Evolutionary conservation across 1,284 basidiomycete genomes (phyloP).

Genomic region (Pseudozyma sp.): DNA sequence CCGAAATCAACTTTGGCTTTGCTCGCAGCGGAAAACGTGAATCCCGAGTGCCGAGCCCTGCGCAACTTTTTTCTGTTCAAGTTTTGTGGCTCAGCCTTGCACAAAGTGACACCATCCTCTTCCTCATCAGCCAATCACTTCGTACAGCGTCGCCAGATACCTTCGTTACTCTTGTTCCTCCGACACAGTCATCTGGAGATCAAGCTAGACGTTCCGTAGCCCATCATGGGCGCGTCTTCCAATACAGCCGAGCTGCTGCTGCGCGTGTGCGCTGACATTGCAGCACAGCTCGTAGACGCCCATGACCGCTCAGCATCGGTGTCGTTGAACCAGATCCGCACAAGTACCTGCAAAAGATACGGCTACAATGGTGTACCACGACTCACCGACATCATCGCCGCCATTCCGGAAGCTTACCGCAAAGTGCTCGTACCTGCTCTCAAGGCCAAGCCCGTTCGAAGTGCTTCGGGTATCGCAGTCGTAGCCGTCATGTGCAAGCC

Average conservation of each 20-base stretch:
- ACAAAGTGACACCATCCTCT: neutral
- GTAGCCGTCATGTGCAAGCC: conserved; percentile 99
- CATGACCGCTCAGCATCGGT: conserved; percentile 77
- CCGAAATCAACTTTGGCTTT: too few species aligned
- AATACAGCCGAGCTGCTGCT: conserved; percentile 87
- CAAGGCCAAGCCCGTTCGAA: conserved; percentile 92
- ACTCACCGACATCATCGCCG: conserved; percentile 96
- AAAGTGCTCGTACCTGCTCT: conserved; percentile 89
- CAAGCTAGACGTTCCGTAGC: neutral
- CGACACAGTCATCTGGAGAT: neutral
- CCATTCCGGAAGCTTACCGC: conserved; percentile 97
- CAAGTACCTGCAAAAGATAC: conserved; percentile 89
- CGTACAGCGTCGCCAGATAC: neutral
- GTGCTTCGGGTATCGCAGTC: conserved; percentile 97
- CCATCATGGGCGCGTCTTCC: conserved; percentile 48
- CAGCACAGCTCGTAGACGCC: conserved; percentile 89
- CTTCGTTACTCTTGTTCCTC: neutral
- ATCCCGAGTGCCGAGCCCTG: conserved; percentile 23
- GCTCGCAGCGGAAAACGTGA: too few species aligned
- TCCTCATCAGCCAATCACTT: too few species aligned
- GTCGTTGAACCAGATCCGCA: conserved; percentile 87
- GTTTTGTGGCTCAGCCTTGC: neutral
- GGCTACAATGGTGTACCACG: conserved; percentile 87
- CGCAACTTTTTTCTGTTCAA: conserved; percentile 9
- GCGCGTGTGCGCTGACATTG: conserved; percentile 92